Evolutionary conservation across 2,329 filamentous ascomycete species (phyloP), one percentile per base, ranked within the genome.

Genomic region (Claviceps pusilla): DNA sequence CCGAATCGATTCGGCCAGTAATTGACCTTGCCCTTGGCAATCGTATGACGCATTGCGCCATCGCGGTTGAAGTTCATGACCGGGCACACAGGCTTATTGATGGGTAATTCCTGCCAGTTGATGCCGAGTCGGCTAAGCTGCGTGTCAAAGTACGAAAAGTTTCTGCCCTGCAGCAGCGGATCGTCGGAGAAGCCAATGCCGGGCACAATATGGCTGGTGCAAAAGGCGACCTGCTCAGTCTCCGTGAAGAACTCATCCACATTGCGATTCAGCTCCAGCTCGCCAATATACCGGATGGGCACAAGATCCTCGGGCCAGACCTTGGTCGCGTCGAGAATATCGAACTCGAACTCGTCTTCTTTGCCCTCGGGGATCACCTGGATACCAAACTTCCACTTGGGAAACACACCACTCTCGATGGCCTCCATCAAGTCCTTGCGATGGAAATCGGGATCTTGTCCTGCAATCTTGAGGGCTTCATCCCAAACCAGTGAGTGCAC

Each of bases 251-350:
- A 93, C 64, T 94, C 87, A 58, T 91, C 86, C 1, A 86, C 75
- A 56, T 88, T 91, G 53, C 78, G 78, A 73, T 93, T 90, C 6
- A 94, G 76, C 64, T 90, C 83, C 1, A 94, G 65, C 66, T 90
- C 80, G 43, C 87, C 88, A 54, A 94, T 86, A 63, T 88, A 87
- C 7, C 84, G 78, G 24, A 91, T 75, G 0, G 87, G 87, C 0
- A 89, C 73, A 0, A 82, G 69, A 12, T 91, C 84, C 64, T 93
- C 86, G 0, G 87, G 88, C 87, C 87, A 93, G 31, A 91, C 68
- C 71, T 94, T 93, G 42, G 88, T 94, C 0, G 87, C 83, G 60
- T 94, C 88, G 1, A 94, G 77, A 35, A 91, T 84, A 62, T 93
- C 88, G 57, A 93, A 91, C 7, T 91, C 87, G 57, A 91, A 94